Evolutionary conservation across 164 flowering plant genomes (phyloP).

Genomic region (Buxus sempervirens): DNA sequence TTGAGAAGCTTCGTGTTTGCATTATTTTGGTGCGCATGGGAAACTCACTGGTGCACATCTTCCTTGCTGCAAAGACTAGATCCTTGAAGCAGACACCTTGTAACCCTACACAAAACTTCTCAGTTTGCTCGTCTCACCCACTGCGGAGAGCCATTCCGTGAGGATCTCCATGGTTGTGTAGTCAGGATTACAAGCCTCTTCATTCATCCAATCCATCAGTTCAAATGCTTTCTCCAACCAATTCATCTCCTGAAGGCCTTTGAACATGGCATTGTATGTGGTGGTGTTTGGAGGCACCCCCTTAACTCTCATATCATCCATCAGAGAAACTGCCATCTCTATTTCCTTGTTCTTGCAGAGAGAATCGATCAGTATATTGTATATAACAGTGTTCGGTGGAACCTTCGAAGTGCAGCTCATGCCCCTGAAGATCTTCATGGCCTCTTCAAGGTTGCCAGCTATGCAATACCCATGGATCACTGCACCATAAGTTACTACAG

Average conservation of each 20-base stretch:
- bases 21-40: too few relatives aligned
- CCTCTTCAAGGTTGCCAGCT: constrained; percentile 44
- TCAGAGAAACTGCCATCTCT: constrained; percentile 49
- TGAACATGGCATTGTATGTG: constrained; percentile 75
- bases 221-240: constrained; percentile 50
- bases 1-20: too few relatives aligned
- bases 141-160: constrained; percentile 72
- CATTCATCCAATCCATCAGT: constrained; percentile 73
- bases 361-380: constrained; percentile 63
- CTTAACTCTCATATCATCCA: constrained; percentile 64
- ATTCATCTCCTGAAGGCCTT: constrained; percentile 51
- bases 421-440: constrained; percentile 56
- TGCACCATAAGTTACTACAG: constrained; percentile 71
- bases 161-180: constrained; percentile 72
- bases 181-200: constrained; percentile 68
- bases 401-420: constrained; percentile 43
- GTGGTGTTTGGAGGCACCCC: constrained; percentile 42
- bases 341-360: constrained; percentile 49
- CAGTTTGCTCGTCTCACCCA: constrained; percentile 51
- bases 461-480: constrained; percentile 64
- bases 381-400: constrained; percentile 65
- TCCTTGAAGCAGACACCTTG: constrained; percentile 27
- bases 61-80: background rate
- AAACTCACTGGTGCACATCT: background rate
- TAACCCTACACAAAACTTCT: constrained; percentile 44